Evolutionary conservation across 352 stramenopile genomes (phyloP), one percentile per base, ranked within the genome.

Genomic region (Pythium aquatile): DNA sequence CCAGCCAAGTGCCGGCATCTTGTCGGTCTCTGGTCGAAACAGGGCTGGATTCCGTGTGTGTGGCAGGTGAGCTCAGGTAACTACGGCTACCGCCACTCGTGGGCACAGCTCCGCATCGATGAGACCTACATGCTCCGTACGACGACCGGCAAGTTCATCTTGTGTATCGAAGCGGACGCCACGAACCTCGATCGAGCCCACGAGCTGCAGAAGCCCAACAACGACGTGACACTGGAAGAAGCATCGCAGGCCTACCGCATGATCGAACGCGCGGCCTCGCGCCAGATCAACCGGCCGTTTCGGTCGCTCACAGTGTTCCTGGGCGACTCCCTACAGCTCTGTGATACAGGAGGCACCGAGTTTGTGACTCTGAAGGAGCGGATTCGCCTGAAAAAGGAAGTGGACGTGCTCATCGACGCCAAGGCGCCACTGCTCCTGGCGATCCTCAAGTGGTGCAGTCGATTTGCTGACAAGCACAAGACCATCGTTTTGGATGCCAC

Each of bases 31-130:
- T 89, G 80, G 80, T 86, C 78, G 13, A 51, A 81, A 17, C 75
- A 79, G 30, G 78, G 78, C n/a, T 73, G 75, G 49, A 73, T 89
- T 30, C 80, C 80, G 10, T 86, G 76, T 35, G 63, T 86, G 32
- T 89, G 80, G 80, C 60, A 81, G 8, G 78, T 89, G 5, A 62
- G 60, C 5, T 68, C 76, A 13, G 78, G 74, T 3, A 66, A 82
- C 29, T 87, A 87, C 55, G 80, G 80, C 29, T 87, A 82, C 44
- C 78, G 78, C n/a, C 78, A 90, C 46, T 85, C 80, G 40, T 89
- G 80, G 80, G 63, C 61, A 24, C 58, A 68, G 28, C 55, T 90
- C 8, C 61, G 72, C 42, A 63, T 90, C 42, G 78, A 87, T 29
- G 69, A 69, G 32, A 72, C 74, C 3, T 89, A 78, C 61, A 73